Percentiles rank a stretch among this genome's conserved stretches.
These are phyloP conservation scores for Moesziomyces sp. DNA, from an alignment of 1,284 basidiomycete species.

Conservation along the genomic window DNA sequence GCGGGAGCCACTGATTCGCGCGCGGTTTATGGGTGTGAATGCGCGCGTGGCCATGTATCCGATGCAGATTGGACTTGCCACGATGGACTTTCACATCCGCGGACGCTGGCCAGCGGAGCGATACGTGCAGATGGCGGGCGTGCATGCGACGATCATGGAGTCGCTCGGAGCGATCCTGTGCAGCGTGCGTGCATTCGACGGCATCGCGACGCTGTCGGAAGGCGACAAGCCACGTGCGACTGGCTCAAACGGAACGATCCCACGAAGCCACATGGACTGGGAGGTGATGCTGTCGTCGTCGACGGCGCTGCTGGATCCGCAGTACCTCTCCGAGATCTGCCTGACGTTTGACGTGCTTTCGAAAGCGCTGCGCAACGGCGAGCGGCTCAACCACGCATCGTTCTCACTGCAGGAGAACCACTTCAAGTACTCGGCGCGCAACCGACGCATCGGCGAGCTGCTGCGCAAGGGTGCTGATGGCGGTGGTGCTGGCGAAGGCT, in stretches of 20 bases:
- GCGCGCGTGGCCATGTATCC: slow-evolving; percentile 68
- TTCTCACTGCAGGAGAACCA: slow-evolving; percentile 44
- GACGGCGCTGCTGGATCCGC: slow-evolving; percentile 52
- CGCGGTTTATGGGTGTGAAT: slow-evolving; percentile 68
- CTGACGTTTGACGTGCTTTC: slow-evolving; percentile 47
- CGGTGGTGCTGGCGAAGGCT: slow-evolving; percentile 6
- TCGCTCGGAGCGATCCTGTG: slow-evolving; percentile 36
- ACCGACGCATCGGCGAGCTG: slow-evolving; percentile 25
- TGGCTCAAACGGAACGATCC: no score
- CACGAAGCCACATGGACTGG: slow-evolving; percentile 28
- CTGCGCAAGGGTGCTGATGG: slow-evolving; percentile 12
- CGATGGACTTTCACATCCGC: slow-evolving; percentile 67
- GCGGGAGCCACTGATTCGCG: slow-evolving; percentile 51
- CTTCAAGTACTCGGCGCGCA: slow-evolving; percentile 29
- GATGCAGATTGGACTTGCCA: slow-evolving; percentile 72
- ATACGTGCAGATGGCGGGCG: slow-evolving; percentile 70
- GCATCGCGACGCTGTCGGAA: slow-evolving; percentile 1
- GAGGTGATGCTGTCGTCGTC: slow-evolving; percentile 39
- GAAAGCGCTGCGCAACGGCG: slow-evolving; percentile 44
- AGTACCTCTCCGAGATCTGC: slow-evolving; percentile 48
- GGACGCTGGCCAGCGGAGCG: slow-evolving; percentile 72
- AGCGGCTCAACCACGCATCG: slow-evolving; percentile 37
- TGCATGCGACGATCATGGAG: slow-evolving; percentile 54
- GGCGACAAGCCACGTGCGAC: slow-evolving; percentile 5
- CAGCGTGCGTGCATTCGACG: slow-evolving; percentile 31